Evolutionary conservation across 192 early-diverging fungal genomes (phyloP).

Genomic region (Entomortierella lignicola): DNA sequence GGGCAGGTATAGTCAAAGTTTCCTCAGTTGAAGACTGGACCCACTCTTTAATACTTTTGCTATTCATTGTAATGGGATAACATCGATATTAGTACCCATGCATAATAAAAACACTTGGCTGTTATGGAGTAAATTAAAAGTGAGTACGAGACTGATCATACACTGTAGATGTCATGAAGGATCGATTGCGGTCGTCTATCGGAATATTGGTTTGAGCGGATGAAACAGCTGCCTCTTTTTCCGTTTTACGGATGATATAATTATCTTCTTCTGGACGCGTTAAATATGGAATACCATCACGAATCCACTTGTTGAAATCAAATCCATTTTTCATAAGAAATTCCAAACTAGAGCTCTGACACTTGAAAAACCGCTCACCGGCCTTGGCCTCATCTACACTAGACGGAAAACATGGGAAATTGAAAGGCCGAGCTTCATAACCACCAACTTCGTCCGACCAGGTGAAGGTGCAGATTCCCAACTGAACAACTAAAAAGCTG

Average conservation of each 20-base stretch:
- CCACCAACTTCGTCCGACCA: conserved; percentile 63
- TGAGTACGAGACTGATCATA: conserved; percentile 10
- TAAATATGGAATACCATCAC: conserved; percentile 80
- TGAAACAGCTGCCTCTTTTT: conserved; percentile 20
- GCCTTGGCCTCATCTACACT: conserved; percentile 56
- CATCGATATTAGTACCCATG: background rate
- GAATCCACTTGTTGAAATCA: conserved; percentile 93
- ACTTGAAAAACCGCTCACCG: conserved; percentile 62
- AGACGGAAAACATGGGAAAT: conserved; percentile 89
- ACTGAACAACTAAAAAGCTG: conserved; percentile 75
- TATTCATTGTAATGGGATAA: background rate
- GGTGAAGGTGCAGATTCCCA: conserved; percentile 86
- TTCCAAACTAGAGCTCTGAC: conserved; percentile 67
- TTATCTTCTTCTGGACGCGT: conserved; percentile 68
- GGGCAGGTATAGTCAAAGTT: conserved; percentile 55
- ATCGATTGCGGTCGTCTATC: conserved; percentile 64
- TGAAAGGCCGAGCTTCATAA: conserved; percentile 87
- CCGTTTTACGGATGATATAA: conserved; percentile 16
- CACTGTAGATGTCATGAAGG: conserved; percentile 61
- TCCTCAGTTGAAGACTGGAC: conserved; percentile 36
- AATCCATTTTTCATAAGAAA: conserved; percentile 84
- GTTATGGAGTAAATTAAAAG: no score
- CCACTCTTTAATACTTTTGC: conserved; percentile 55
- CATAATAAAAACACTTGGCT: no score
- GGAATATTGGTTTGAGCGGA: conserved; percentile 44